A percentile compares a stretch with the other conserved stretches of the same genome.
These are phyloP conservation scores for Trifolium pratense DNA, from an alignment of 306 rosid genomes.

Conservation along the genomic window DNA sequence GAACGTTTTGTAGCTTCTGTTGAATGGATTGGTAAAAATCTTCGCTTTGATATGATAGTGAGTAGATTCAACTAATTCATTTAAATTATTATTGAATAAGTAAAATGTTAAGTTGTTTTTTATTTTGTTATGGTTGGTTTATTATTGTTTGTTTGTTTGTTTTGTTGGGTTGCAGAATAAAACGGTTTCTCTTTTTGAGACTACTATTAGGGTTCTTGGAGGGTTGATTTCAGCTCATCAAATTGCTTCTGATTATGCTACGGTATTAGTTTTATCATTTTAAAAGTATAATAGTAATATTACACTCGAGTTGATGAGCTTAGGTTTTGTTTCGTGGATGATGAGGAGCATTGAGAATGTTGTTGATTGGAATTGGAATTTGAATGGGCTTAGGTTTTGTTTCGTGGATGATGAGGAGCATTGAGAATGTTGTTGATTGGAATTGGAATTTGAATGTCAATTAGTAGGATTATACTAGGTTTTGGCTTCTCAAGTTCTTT, in stretches of 20 bases:
- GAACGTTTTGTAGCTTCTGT: slow-evolving; percentile 74
- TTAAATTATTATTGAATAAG: neutral
- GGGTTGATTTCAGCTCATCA: slow-evolving; percentile 95
- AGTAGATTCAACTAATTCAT: slow-evolving; percentile 43
- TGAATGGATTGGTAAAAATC: slow-evolving; percentile 97
- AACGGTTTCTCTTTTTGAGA: slow-evolving; percentile 92
- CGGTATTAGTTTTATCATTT: slow-evolving; percentile 61
- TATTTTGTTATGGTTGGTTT: slow-evolving; percentile 1
- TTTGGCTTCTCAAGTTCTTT: slow-evolving; percentile 1
- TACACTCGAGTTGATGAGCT: neutral
- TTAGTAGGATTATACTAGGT: neutral
- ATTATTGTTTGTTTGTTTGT: neutral
- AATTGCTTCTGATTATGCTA: slow-evolving; percentile 82
- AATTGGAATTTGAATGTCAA: neutral
- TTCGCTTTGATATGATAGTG: slow-evolving; percentile 88
- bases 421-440: slow-evolving; percentile 7
- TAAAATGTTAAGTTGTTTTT: neutral
- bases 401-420: neutral
- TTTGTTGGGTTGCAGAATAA: slow-evolving; percentile 71
- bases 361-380: slow-evolving; percentile 27
- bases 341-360: neutral
- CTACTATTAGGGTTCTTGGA: slow-evolving; percentile 86
- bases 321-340: neutral
- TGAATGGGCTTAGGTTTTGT: neutral
- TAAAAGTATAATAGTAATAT: neutral